Evolutionary conservation across 805 yeast genomes (phyloP), one percentile per base, ranked within the genome.

Genomic region (Scheffersomyces spartinae): DNA sequence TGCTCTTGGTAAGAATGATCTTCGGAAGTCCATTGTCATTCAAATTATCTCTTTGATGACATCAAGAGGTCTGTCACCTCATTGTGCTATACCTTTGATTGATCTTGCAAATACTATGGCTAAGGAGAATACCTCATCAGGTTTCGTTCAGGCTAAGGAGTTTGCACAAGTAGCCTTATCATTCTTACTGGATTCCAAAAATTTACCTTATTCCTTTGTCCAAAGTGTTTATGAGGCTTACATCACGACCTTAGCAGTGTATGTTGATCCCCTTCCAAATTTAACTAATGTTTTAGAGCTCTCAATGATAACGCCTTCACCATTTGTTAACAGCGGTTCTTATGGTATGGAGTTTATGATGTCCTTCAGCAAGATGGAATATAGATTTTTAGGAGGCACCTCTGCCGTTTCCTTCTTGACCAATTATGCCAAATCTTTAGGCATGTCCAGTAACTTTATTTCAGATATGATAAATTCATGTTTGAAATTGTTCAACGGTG

Each of bases 171-270:
- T 61, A 11, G 66, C 68, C 1, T 40, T 64, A 17, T 37, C 38
- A 8, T 35, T 65, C 4, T 38, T 63, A n/a, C 55, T 48, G 9
- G 23, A 46, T 12, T 54, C 43, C 15, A 42, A 49, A 2, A 46
- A 49, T 2, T 43, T 56, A 1, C 45, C 60, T 6, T 37, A 55
- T 12, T 52, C 53, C 25, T 43, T 52, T 24, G 51, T 53, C 18
- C 54, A 54, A 28, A 40, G 39, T 13, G 52, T 64, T 6, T 63
- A 64, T 32, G 63, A 61, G 33, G 35, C 49, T 15, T 68, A 66
- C 32, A 48, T 60, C 17, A 36, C 49, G 13, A 46, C 61, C 3
- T 31, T 66, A 32, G 74, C 68, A 3, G 39, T 49, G 4, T 55
- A 50, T 26, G 39, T 57, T 12, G 68, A 64, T 24, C 64, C 72